Percentiles rank a stretch among this genome's conserved stretches.
These are phyloP conservation scores for Ascochyta lentis DNA, from an alignment of 2,329 filamentous ascomycete species.

Conservation along the genomic window DNA sequence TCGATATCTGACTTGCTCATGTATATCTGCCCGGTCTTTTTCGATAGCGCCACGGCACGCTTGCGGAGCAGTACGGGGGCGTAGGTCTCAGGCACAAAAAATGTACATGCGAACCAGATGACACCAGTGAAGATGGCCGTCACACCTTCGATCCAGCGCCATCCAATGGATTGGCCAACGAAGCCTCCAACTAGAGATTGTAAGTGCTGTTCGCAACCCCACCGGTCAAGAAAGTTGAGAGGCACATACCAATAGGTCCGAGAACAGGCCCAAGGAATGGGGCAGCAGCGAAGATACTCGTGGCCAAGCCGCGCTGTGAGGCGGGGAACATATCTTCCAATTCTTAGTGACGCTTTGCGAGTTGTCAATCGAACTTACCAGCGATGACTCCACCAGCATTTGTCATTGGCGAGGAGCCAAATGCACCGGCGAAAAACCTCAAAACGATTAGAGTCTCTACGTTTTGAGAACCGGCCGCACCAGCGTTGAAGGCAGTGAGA, in stretches of 20 bases:
- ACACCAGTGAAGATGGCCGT: constrained; percentile 59
- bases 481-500: constrained; percentile 52
- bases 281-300: constrained; percentile 53
- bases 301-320: constrained; percentile 53
- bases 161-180: constrained; percentile 24
- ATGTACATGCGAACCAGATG: constrained; percentile 38
- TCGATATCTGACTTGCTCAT: constrained; percentile 55
- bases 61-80: constrained; percentile 66
- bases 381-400: constrained; percentile 52
- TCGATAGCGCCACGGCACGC: constrained; percentile 66
- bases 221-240: too few relatives aligned
- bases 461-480: constrained; percentile 53
- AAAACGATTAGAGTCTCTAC: constrained; percentile 55
- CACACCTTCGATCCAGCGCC: constrained; percentile 52
- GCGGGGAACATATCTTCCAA: constrained; percentile 14
- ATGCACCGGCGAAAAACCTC: constrained; percentile 53
- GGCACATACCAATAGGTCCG: constrained; percentile 50
- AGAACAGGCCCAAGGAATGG: constrained; percentile 57
- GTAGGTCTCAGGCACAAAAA: constrained; percentile 65
- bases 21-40: constrained; percentile 61
- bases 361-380: constrained; percentile 49
- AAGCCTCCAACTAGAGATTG: constrained; percentile 35
- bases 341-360: not conserved
- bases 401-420: constrained; percentile 52
- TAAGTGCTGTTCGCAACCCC: constrained; percentile 32